These are phyloP conservation scores for Clitopilus hobsonii DNA, from an alignment of 768 basidiomycete genomes.

Conservation along the genomic window DNA sequence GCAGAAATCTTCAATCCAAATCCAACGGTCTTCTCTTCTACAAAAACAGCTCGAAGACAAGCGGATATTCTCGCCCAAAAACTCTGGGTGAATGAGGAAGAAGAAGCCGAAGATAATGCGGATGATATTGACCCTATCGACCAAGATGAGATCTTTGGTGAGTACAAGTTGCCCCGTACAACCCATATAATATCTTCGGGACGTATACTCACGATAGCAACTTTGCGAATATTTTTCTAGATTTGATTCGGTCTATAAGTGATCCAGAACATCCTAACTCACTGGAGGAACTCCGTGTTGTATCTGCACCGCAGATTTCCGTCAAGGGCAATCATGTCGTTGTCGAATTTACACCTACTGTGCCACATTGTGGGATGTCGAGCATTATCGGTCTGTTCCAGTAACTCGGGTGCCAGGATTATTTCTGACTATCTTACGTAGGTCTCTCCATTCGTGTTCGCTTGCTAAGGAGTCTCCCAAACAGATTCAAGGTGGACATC, in stretches of 20 bases:
- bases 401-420: neutral
- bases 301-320: conserved; percentile 81
- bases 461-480: conserved; percentile 82
- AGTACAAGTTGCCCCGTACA: conserved; percentile 7
- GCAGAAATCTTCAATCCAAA: conserved; percentile 83
- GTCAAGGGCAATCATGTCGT: conserved; percentile 58
- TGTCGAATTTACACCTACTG: conserved; percentile 95
- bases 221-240: conserved; percentile 33
- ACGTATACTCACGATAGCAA: neutral
- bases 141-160: conserved; percentile 90
- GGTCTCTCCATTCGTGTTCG: conserved; percentile 96
- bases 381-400: conserved; percentile 77
- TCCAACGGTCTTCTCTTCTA: conserved; percentile 69
- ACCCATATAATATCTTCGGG: neutral
- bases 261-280: conserved; percentile 95
- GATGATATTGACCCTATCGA: conserved; percentile 74
- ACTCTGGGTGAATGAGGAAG: conserved; percentile 56
- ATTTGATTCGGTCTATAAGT: conserved; percentile 86
- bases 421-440: conserved; percentile 21
- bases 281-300: conserved; percentile 92
- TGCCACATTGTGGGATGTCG: conserved; percentile 97
- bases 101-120: conserved; percentile 40
- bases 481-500: conserved; percentile 93
- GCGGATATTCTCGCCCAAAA: conserved; percentile 39
- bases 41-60: conserved; percentile 41